Conservation (phyloP, 148 eudicot species). For the Persicaria maculosa region DNA sequence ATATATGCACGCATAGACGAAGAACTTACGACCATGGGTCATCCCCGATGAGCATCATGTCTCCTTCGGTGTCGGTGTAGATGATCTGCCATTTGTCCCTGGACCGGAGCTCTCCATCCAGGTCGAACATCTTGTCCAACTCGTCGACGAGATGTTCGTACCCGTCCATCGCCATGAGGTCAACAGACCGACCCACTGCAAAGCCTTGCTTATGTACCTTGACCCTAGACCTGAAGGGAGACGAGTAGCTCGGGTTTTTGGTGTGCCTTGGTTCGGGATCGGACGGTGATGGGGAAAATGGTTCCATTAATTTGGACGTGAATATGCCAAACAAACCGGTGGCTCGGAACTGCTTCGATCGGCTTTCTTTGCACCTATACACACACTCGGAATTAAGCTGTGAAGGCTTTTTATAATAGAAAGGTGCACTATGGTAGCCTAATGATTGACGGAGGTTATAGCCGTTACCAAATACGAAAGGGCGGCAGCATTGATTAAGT, state of each 20-base stretch:
- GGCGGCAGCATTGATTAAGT: no score
- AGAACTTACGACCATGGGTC: slow-evolving; percentile 85
- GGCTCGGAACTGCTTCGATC: slow-evolving; percentile 14
- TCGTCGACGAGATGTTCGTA: slow-evolving; percentile 66
- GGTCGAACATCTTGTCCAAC: slow-evolving; percentile 71
- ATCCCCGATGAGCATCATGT: slow-evolving; percentile 90
- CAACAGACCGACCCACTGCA: slow-evolving; percentile 92
- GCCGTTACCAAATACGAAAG: no score
- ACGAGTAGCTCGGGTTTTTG: slow-evolving; percentile 33
- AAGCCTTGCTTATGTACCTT: slow-evolving; percentile 99
- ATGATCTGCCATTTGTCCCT: slow-evolving; percentile 76
- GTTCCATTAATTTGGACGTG: slow-evolving; percentile 47
- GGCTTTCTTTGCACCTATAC: not conserved
- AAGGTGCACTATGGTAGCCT: no score
- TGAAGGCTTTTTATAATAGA: no score
- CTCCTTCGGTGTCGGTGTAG: slow-evolving; percentile 87
- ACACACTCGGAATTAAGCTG: not conserved
- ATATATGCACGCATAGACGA: not conserved
- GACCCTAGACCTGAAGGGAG: slow-evolving; percentile 58
- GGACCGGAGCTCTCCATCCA: slow-evolving; percentile 54
- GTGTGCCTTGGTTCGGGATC: slow-evolving; percentile 15
- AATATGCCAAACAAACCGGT: slow-evolving; percentile 77
- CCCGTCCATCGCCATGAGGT: slow-evolving; percentile 46
- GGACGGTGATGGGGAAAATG: not conserved
- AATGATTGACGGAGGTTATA: no score